phyloP scores from a whole-genome alignment of 768 basidiomycete genomes.

The Suillus brevipes region DNA sequence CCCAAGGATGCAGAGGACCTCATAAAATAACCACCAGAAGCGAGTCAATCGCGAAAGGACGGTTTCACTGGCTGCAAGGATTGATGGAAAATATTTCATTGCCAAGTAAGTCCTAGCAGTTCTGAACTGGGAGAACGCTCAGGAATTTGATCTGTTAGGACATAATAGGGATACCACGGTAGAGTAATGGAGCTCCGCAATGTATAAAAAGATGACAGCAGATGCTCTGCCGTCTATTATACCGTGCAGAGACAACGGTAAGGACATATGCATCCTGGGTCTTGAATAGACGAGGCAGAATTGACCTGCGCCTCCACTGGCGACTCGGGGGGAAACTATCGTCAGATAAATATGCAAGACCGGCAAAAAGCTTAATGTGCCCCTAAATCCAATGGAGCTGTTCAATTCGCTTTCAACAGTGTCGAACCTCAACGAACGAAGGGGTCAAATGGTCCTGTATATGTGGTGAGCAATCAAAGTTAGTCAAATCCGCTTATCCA shows the following conservation, averaged over 20 bases:
- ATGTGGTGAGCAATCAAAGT: neutral
- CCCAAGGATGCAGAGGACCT: neutral
- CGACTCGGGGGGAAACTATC: neutral
- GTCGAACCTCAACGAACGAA: neutral
- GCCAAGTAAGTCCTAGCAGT: neutral
- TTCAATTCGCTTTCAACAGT: neutral
- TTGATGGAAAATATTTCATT: neutral
- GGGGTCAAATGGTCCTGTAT: neutral
- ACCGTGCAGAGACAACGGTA: neutral
- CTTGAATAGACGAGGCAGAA: neutral
- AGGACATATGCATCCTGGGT: neutral
- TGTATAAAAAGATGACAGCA: neutral
- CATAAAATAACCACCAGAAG: neutral
- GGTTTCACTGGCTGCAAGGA: neutral
- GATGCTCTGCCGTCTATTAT: neutral
- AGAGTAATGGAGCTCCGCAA: neutral
- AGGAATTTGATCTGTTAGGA: neutral
- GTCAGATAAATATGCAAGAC: neutral
- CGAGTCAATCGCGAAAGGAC: neutral
- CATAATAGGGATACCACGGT: neutral
- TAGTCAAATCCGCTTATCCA: neutral
- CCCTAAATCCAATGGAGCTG: neutral
- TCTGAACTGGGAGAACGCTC: neutral
- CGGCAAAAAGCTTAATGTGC: neutral
- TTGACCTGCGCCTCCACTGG: neutral